Evolutionary conservation across 129 eudicot genomes (phyloP).

Genomic region (Arctium lappa): DNA sequence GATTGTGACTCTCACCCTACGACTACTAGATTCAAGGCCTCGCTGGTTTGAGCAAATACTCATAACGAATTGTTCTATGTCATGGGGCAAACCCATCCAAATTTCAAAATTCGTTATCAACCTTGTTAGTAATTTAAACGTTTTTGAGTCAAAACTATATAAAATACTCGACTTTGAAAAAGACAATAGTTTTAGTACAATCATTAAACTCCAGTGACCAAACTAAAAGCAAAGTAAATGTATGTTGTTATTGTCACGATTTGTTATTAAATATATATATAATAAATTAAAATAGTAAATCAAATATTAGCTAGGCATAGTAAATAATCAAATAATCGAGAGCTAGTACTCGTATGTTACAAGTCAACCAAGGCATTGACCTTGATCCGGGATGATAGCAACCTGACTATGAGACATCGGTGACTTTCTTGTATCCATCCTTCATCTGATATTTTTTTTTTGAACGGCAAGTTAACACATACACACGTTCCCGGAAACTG

Average conservation of each 20-base stretch:
- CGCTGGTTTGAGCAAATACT: too few species aligned
- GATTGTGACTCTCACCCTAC: neutral
- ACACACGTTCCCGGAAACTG: too few species aligned
- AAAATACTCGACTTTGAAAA: neutral
- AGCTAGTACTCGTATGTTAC: neutral
- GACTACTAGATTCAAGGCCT: neutral
- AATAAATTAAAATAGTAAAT: too few species aligned
- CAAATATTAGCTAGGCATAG: neutral
- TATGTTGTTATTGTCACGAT: too few species aligned
- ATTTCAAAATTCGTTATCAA: too few species aligned
- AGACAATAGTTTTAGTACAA: too few species aligned
- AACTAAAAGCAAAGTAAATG: neutral
- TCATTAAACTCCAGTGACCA: too few species aligned
- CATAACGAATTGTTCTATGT: neutral
- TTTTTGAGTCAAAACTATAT: too few species aligned
- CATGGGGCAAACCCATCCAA: too few species aligned
- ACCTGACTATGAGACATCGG: neutral
- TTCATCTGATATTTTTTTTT: neutral
- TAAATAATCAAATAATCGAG: neutral
- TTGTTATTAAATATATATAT: too few species aligned
- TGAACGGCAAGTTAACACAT: too few species aligned
- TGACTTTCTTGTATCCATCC: neutral
- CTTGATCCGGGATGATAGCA: neutral
- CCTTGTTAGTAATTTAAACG: neutral
- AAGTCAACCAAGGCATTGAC: neutral